Evolutionary conservation across 2,329 filamentous ascomycete species (phyloP).

Genomic region (Huntiella bhutanensis): DNA sequence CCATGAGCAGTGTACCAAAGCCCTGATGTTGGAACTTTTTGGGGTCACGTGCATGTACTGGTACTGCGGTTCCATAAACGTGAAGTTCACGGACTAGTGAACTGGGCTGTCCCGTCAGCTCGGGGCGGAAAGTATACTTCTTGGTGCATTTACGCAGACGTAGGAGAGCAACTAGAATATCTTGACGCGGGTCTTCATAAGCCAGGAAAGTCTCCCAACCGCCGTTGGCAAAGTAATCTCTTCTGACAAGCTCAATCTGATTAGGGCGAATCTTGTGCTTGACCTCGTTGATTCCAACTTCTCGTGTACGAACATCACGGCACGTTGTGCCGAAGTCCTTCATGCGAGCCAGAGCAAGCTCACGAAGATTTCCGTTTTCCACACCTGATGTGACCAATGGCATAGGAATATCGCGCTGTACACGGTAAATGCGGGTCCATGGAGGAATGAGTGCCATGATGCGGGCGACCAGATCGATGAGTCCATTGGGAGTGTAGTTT

Average conservation of each 20-base stretch:
- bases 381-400: slow-evolving; percentile 95
- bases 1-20: slow-evolving; percentile 91
- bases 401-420: slow-evolving; percentile 99
- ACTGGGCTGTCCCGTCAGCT: slow-evolving; percentile 69
- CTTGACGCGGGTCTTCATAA: slow-evolving; percentile 96
- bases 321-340: slow-evolving; percentile 97
- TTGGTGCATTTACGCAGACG: slow-evolving; percentile 77
- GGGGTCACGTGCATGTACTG: slow-evolving; percentile 83
- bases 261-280: slow-evolving; percentile 96
- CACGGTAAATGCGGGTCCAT: slow-evolving; percentile 96
- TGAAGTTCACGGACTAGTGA: slow-evolving; percentile 88
- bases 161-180: slow-evolving; percentile 83
- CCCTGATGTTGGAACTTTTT: slow-evolving; percentile 97
- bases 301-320: slow-evolving; percentile 84
- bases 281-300: slow-evolving; percentile 97
- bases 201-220: slow-evolving; percentile 98
- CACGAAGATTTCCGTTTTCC: slow-evolving; percentile 89
- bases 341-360: slow-evolving; percentile 90
- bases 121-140: slow-evolving; percentile 80
- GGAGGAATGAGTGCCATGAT: slow-evolving; percentile 88
- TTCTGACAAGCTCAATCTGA: slow-evolving; percentile 82
- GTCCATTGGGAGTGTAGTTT: slow-evolving; percentile 93
- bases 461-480: slow-evolving; percentile 90
- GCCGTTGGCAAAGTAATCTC: slow-evolving; percentile 87
- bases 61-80: slow-evolving; percentile 94